Conservation (phyloP, 75 land plant species). For the Sequoia sempervirens region DNA sequence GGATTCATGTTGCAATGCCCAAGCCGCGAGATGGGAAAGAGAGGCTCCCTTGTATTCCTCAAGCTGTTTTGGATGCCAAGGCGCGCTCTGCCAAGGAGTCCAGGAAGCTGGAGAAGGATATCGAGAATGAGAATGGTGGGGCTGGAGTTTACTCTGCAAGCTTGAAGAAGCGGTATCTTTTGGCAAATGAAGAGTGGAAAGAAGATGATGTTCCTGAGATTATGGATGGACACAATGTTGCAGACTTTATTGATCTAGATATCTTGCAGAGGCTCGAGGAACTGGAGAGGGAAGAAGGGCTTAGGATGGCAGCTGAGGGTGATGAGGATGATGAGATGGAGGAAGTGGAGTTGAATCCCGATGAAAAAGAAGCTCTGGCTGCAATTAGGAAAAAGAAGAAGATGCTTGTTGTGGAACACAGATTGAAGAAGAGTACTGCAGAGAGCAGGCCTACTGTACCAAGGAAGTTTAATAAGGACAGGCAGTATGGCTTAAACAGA, state of each 20-base stretch:
- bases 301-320: conserved; percentile 43
- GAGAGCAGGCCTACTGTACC: conserved; percentile 86
- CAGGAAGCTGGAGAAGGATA: conserved; percentile 74
- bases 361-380: conserved; percentile 67
- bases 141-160: conserved; percentile 96
- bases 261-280: conserved; percentile 80
- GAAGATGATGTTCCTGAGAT: conserved; percentile 91
- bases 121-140: conserved; percentile 92
- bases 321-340: conserved; percentile 82
- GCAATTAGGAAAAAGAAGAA: conserved; percentile 82
- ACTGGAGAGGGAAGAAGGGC: conserved; percentile 76
- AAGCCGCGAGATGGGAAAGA: conserved; percentile 80
- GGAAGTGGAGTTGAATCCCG: conserved; percentile 52
- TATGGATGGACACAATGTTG: conserved; percentile 86
- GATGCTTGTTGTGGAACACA: conserved; percentile 72
- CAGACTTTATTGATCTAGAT: conserved; percentile 84
- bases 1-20: conserved; percentile 92
- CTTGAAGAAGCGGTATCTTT: conserved; percentile 70
- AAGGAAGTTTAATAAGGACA: conserved; percentile 79
- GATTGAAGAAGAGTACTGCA: conserved; percentile 87
- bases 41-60: conserved; percentile 80
- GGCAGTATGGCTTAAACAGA: conserved; percentile 50
- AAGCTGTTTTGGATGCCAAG: conserved; percentile 62
- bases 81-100: conserved; percentile 16
- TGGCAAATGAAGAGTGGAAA: conserved; percentile 81